Percentiles rank a stretch among this genome's conserved stretches.
phyloP scores from a whole-genome alignment of 345 rosid species.

The Pelargonium nanum region DNA sequence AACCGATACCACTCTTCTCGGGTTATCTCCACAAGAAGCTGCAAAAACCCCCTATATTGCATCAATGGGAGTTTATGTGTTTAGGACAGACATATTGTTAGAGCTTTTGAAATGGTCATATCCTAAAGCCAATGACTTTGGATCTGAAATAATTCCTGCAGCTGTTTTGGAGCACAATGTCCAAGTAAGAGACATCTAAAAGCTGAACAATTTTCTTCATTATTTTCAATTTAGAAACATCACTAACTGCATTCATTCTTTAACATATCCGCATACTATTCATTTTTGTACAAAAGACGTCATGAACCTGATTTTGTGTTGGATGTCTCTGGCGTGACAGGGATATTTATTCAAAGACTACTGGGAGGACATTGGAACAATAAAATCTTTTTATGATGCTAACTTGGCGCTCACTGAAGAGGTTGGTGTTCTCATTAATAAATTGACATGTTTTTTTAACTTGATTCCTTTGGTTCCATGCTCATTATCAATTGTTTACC shows the following conservation, averaged over 20 bases:
- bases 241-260: too few species aligned
- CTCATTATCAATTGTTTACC: too few species aligned
- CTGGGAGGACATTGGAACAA: conserved; percentile 96
- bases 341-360: conserved; percentile 73
- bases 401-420: conserved; percentile 86
- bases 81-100: conserved; percentile 60
- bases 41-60: conserved; percentile 58
- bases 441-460: too few species aligned
- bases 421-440: conserved; percentile 26
- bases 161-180: conserved; percentile 72
- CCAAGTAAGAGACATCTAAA: conserved; percentile 35
- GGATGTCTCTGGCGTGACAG: conserved; percentile 25
- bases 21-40: conserved; percentile 64
- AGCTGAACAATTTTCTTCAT: neutral
- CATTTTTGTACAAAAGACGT: neutral
- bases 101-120: conserved; percentile 63
- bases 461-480: too few species aligned
- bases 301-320: neutral
- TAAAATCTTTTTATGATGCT: conserved; percentile 80
- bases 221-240: too few species aligned
- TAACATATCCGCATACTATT: too few species aligned
- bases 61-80: conserved; percentile 89
- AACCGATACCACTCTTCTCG: conserved; percentile 54
- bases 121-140: conserved; percentile 85
- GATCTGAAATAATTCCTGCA: conserved; percentile 89